Evolutionary conservation across 345 rosid genomes (phyloP).

Genomic region (Erodium maritimum): DNA sequence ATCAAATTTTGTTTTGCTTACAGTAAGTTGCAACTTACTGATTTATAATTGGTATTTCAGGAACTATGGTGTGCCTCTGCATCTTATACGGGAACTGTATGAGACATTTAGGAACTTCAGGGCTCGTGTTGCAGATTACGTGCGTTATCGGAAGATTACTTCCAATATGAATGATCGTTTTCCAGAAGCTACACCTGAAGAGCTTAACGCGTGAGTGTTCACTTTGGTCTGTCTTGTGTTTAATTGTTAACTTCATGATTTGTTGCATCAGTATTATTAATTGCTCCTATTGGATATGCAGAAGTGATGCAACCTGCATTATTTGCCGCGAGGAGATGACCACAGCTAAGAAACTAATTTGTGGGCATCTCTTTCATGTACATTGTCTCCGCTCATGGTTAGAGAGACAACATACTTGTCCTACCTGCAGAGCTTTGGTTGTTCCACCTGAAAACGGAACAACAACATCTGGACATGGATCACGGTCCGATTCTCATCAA

Average conservation of each 20-base stretch:
- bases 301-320: slow-evolving; percentile 89
- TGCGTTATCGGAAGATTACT: slow-evolving; percentile 86
- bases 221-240: slow-evolving; percentile 1
- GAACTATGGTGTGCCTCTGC: slow-evolving; percentile 92
- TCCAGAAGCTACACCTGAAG: slow-evolving; percentile 87
- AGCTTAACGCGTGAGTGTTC: slow-evolving; percentile 59
- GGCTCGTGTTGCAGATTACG: slow-evolving; percentile 82
- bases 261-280: background rate
- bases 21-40: background rate
- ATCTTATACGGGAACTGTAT: slow-evolving; percentile 84
- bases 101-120: slow-evolving; percentile 94
- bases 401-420: slow-evolving; percentile 92
- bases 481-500: slow-evolving; percentile 35
- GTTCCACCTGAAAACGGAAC: slow-evolving; percentile 68
- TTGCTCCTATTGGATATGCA: slow-evolving; percentile 26
- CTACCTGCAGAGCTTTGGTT: slow-evolving; percentile 87
- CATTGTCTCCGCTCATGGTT: slow-evolving; percentile 97
- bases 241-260: background rate
- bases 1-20: background rate
- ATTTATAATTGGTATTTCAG: slow-evolving; percentile 28
- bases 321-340: slow-evolving; percentile 99
- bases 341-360: slow-evolving; percentile 72
- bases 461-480: slow-evolving; percentile 37
- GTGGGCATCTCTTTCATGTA: slow-evolving; percentile 94
- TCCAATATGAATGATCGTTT: slow-evolving; percentile 96